Percentiles rank a stretch among this genome's conserved stretches.
Evolutionary conservation across 495 filamentous ascomycete species (phyloP).

Genomic region (Neurospora sp.): DNA sequence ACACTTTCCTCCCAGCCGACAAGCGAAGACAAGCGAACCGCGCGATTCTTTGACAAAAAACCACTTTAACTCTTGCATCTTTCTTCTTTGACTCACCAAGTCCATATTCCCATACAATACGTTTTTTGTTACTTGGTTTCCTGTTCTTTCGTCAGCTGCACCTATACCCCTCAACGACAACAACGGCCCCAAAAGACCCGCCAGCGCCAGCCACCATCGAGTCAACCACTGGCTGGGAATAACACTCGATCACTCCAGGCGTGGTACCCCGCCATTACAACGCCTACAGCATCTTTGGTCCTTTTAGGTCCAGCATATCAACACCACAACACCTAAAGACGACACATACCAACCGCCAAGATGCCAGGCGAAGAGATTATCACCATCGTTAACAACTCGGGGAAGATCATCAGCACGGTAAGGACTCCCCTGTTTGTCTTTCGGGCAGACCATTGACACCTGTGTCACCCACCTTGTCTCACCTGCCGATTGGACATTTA

Average conservation of each 20-base stretch:
- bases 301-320: neutral
- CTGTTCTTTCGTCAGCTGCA: neutral
- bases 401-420: constrained; percentile 86
- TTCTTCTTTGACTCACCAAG: neutral
- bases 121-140: neutral
- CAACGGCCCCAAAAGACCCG: neutral
- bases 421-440: constrained; percentile 18
- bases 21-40: neutral
- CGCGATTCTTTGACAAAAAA: neutral
- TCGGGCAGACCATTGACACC: neutral
- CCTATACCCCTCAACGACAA: neutral
- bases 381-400: constrained; percentile 84
- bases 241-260: neutral
- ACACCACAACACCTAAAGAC: neutral
- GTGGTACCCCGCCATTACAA: neutral
- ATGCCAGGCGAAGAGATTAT: constrained; percentile 58
- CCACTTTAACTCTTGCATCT: neutral
- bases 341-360: constrained; percentile 10
- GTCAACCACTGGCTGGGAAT: neutral
- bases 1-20: neutral
- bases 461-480: neutral
- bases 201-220: neutral
- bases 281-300: neutral
- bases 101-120: neutral
- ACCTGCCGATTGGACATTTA: neutral